These are phyloP conservation scores for Mycena sp. DNA, from an alignment of 1,284 basidiomycete genomes.

Conservation along the genomic window DNA sequence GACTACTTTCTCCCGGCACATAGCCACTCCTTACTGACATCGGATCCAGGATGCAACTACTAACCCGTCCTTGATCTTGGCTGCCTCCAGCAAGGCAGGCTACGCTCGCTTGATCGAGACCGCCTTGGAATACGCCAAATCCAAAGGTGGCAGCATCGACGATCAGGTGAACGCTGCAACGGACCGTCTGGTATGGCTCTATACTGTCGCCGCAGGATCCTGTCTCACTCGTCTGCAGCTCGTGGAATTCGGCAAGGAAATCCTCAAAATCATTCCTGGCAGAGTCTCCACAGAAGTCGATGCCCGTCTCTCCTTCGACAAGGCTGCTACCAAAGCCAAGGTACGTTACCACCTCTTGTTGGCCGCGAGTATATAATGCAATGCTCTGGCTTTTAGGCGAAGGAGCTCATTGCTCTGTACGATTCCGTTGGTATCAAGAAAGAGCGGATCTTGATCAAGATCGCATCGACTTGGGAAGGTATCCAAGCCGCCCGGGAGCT, in stretches of 20 bases:
- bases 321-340: constrained; percentile 91
- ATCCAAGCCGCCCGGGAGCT: constrained; percentile 98
- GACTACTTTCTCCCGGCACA: background rate
- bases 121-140: constrained; percentile 86
- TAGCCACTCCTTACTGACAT: constrained; percentile 21
- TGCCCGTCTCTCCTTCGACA: constrained; percentile 96
- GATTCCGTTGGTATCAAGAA: constrained; percentile 90
- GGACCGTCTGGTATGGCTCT: constrained; percentile 82
- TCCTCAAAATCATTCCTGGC: constrained; percentile 95
- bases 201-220: background rate
- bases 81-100: constrained; percentile 90
- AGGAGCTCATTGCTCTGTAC: constrained; percentile 95
- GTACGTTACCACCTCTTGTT: constrained; percentile 41
- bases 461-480: constrained; percentile 99
- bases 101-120: constrained; percentile 89
- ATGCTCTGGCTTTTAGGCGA: constrained; percentile 64
- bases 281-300: constrained; percentile 99
- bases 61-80: constrained; percentile 93
- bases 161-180: constrained; percentile 79
- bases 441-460: constrained; percentile 98
- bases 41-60: constrained; percentile 85
- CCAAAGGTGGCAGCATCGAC: constrained; percentile 80
- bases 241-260: constrained; percentile 97
- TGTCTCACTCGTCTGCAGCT: constrained; percentile 59
- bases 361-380: background rate